phyloP scores from a whole-genome alignment of 2,329 filamentous ascomycete genomes.

The Oidium heveae region DNA sequence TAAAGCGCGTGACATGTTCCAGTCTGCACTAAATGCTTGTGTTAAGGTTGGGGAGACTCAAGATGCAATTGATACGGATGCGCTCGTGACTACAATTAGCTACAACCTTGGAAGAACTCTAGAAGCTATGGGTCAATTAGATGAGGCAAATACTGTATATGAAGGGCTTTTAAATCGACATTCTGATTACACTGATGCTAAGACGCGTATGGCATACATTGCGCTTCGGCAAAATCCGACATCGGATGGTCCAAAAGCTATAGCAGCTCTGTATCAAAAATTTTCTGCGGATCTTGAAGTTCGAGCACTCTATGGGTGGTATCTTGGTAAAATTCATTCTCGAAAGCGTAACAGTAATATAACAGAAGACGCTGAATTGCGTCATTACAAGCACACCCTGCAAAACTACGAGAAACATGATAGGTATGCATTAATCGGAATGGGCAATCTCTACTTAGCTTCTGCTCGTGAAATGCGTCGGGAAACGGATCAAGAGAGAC shows the following conservation, averaged over 20 bases:
- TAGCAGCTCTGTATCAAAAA: slow-evolving; percentile 64
- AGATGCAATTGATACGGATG: slow-evolving; percentile 59
- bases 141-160: slow-evolving; percentile 73
- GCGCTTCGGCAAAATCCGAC: slow-evolving; percentile 55
- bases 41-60: slow-evolving; percentile 57
- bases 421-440: slow-evolving; percentile 81
- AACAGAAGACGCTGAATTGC: slow-evolving; percentile 70
- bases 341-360: slow-evolving; percentile 64
- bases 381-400: slow-evolving; percentile 88
- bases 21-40: slow-evolving; percentile 73
- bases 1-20: slow-evolving; percentile 64
- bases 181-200: slow-evolving; percentile 77
- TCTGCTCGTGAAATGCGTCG: slow-evolving; percentile 86
- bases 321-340: slow-evolving; percentile 53
- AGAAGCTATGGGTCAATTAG: slow-evolving; percentile 55
- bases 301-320: slow-evolving; percentile 84
- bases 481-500: slow-evolving; percentile 69
- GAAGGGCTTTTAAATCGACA: slow-evolving; percentile 67
- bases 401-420: slow-evolving; percentile 94
- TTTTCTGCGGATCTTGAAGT: slow-evolving; percentile 76
- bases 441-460: slow-evolving; percentile 73
- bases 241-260: slow-evolving; percentile 65
- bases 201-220: slow-evolving; percentile 72
- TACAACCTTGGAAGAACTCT: slow-evolving; percentile 91
- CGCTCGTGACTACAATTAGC: slow-evolving; percentile 81